phyloP scores from a whole-genome alignment of 1,284 basidiomycete species.

The Pascua sp. region DNA sequence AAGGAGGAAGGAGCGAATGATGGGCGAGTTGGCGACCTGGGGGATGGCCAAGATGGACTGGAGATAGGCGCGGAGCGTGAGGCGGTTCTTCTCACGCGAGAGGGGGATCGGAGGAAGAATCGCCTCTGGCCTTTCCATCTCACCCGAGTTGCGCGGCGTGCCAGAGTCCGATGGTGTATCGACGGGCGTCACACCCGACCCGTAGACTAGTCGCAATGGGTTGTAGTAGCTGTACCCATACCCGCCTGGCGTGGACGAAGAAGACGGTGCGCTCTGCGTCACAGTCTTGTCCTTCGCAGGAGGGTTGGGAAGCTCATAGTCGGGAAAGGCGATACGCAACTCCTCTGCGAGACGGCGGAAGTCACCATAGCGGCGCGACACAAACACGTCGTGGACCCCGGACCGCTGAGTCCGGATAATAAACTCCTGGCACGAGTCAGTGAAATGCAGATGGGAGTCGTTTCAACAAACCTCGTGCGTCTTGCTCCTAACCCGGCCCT shows the following conservation, averaged over 20 bases:
- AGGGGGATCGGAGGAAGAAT: constrained; percentile 53
- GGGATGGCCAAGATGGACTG: constrained; percentile 72
- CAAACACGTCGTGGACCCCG: constrained; percentile 71
- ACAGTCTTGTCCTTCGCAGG: constrained; percentile 80
- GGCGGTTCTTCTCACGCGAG: constrained; percentile 86
- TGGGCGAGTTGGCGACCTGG: constrained; percentile 73
- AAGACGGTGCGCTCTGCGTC: constrained; percentile 49
- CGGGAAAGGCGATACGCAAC: constrained; percentile 78
- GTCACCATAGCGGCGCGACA: constrained; percentile 91
- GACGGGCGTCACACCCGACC: constrained; percentile 39
- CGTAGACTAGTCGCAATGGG: constrained; percentile 47
- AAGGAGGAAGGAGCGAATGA: constrained; percentile 81
- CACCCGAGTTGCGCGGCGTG: constrained; percentile 2
- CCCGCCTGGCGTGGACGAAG: constrained; percentile 10
- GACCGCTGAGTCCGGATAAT: constrained; percentile 80
- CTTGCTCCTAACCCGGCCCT: constrained; percentile 74
- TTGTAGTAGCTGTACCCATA: constrained; percentile 44
- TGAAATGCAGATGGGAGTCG: not conserved
- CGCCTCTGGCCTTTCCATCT: constrained; percentile 1
- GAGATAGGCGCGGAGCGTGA: constrained; percentile 90
- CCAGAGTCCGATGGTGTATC: constrained; percentile 22
- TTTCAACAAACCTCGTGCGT: constrained; percentile 67
- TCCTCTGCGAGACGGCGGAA: constrained; percentile 82
- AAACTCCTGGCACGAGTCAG: constrained; percentile 67
- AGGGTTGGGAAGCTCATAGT: constrained; percentile 69